Evolutionary conservation across 2,329 filamentous ascomycete species (phyloP), one percentile per base, ranked within the genome.

Genomic region (Aspergillus jensenii): DNA sequence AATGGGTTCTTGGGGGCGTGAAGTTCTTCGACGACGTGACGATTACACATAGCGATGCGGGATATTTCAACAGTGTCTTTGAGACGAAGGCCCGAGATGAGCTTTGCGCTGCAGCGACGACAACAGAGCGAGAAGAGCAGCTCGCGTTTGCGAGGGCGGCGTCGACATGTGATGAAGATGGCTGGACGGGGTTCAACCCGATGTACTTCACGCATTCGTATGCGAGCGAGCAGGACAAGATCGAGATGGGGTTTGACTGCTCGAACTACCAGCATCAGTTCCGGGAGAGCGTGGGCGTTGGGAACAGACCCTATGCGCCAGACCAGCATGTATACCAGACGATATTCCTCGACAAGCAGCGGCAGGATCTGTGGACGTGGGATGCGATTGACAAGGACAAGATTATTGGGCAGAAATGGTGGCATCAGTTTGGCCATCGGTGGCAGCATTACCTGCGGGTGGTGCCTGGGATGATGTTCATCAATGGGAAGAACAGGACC

Each of bases 181-280:
- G 75, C 43, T 70, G 70, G 64, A 56, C 62, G 6, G 71, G 73
- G 11, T 86, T 84, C 75, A 80, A 81, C 54, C 82, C 84, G 35
- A 85, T 86, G 82, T 86, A 86, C 71, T 80, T 82, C 64, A 86
- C 84, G 64, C 83, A 85, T 57, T 81, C 79, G 63, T 86, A 86
- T 66, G 72, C 74, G 0, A 64, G 78, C 19, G 82, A 84, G 61
- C 75, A 75, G 7, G 79, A 77, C 3, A 86, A 85, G 70, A 81
- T 80, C 37, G 83, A 84, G 68, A 85, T 78, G 81, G 87, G 83
- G 56, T 91, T 90, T 73, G 87, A 91, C 71, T 89, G 87, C 74
- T 88, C 86, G 39, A 89, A 90, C 69, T 90, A 91, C 73, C 88
- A 91, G 69, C 81, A 86, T 45, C 88, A 91, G 68, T 88, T 91